These are phyloP conservation scores for Penicillium sp. DNA, from an alignment of 2,329 filamentous ascomycete genomes.

Conservation along the genomic window DNA sequence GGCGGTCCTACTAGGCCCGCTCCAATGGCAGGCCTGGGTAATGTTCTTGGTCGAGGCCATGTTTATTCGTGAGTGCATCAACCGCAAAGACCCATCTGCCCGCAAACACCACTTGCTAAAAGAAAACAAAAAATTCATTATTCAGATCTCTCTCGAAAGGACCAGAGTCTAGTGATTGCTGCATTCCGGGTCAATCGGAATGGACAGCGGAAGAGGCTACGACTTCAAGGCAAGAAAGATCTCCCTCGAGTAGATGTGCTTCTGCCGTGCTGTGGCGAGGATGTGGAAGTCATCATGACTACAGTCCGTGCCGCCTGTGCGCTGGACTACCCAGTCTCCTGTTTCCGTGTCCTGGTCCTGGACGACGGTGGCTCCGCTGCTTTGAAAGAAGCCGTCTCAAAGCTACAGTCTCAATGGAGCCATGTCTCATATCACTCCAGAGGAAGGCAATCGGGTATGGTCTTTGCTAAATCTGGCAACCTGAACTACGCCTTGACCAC, in stretches of 20 bases:
- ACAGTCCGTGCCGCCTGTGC: constrained; percentile 52
- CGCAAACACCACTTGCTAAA: background rate
- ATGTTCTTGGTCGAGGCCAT: constrained; percentile 23
- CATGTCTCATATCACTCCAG: constrained; percentile 52
- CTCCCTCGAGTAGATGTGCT: constrained; percentile 52
- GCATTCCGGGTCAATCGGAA: constrained; percentile 8
- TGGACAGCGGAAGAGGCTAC: constrained; percentile 16
- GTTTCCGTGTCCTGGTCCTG: constrained; percentile 51
- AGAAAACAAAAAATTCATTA: background rate
- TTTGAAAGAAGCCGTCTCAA: constrained; percentile 37
- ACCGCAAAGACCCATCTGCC: background rate
- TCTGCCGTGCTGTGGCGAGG: constrained; percentile 54
- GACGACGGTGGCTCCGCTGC: constrained; percentile 49
- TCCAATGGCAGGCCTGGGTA: constrained; percentile 23
- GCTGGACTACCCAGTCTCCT: constrained; percentile 50
- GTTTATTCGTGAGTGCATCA: constrained; percentile 18
- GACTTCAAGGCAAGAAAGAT: constrained; percentile 33
- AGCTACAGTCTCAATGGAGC: constrained; percentile 37
- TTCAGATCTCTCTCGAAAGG: constrained; percentile 18
- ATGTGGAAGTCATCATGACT: constrained; percentile 51
- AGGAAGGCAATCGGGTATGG: constrained; percentile 33
- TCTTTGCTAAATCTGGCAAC: constrained; percentile 36
- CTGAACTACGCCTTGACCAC: constrained; percentile 30
- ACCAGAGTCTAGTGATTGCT: constrained; percentile 21
- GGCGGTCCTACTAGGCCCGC: constrained; percentile 6